A percentile compares a stretch with the other conserved stretches of the same genome.
phyloP scores from a whole-genome alignment of 1,284 basidiomycete species.

The Sphaerobolus stellatus region DNA sequence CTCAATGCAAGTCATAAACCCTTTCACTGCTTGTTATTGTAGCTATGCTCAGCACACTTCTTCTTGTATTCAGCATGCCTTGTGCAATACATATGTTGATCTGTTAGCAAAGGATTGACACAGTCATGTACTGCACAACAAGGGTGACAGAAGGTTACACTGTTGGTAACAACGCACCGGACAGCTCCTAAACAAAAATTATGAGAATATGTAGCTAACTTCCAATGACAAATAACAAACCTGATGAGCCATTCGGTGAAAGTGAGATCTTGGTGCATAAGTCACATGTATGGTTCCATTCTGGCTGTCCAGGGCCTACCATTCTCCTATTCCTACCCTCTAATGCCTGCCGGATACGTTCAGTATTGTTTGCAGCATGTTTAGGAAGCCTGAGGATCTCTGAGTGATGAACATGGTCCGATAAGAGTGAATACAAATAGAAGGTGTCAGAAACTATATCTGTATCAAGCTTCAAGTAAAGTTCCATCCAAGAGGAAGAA shows the following conservation, averaged over 20 bases:
- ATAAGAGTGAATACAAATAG: slow-evolving; percentile 6
- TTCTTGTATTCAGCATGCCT: slow-evolving; percentile 12
- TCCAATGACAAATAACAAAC: not conserved
- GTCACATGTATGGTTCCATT: slow-evolving; percentile 26
- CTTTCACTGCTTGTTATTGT: slow-evolving; percentile 2
- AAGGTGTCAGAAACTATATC: slow-evolving; percentile 9
- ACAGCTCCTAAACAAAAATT: too few species aligned
- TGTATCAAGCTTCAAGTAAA: slow-evolving; percentile 1
- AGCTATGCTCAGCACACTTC: slow-evolving; percentile 19
- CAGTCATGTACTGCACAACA: slow-evolving; percentile 30
- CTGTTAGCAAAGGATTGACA: slow-evolving; percentile 15
- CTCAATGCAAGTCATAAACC: slow-evolving; percentile 21
- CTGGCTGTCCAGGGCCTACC: slow-evolving; percentile 1
- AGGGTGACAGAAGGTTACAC: slow-evolving; percentile 31
- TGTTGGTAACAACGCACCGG: slow-evolving; percentile 30
- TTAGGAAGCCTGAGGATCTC: not conserved
- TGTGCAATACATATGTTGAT: slow-evolving; percentile 21
- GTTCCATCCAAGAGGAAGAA: not conserved
- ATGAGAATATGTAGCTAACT: too few species aligned
- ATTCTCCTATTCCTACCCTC: slow-evolving; percentile 1
- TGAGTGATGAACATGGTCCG: not conserved
- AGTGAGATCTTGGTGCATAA: slow-evolving; percentile 18
- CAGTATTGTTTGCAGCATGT: not conserved
- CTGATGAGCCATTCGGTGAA: not conserved
- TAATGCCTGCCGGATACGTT: not conserved